These are phyloP conservation scores for Penicillium maclennaniae DNA, from an alignment of 495 filamentous ascomycete species.

Conservation along the genomic window DNA sequence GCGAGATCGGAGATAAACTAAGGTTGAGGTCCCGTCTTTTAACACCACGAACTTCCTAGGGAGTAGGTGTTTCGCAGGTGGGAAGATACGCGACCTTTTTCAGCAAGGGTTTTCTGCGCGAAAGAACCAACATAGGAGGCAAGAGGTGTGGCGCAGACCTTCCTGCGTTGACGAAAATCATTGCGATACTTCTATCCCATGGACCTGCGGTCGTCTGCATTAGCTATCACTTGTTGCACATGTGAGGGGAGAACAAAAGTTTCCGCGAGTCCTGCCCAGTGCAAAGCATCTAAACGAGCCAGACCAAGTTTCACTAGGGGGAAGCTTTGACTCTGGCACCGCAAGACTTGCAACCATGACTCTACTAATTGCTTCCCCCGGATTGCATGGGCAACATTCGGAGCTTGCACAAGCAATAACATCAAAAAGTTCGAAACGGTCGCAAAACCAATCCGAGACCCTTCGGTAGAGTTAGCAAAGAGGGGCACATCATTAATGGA, in stretches of 20 bases:
- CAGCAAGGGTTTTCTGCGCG: no score
- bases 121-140: no score
- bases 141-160: no score
- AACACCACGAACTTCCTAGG: no score
- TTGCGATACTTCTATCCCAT: background rate
- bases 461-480: constrained; percentile 8
- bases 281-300: constrained; percentile 29
- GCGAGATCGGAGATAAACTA: no score
- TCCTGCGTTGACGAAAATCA: background rate
- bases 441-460: constrained; percentile 36
- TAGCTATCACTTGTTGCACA: constrained; percentile 19
- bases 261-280: constrained; percentile 24
- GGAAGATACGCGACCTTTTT: no score
- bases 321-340: constrained; percentile 30
- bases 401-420: constrained; percentile 34
- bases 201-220: no score
- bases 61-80: no score
- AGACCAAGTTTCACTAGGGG: constrained; percentile 32
- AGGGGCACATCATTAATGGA: background rate
- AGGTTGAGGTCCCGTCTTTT: no score
- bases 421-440: constrained; percentile 37
- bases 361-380: constrained; percentile 32
- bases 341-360: constrained; percentile 30
- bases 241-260: constrained; percentile 28
- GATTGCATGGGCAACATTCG: constrained; percentile 25